Percentiles rank a stretch among this genome's conserved stretches.
Conservation (phyloP, 768 basidiomycete genomes). For the Boletus edulis region DNA sequence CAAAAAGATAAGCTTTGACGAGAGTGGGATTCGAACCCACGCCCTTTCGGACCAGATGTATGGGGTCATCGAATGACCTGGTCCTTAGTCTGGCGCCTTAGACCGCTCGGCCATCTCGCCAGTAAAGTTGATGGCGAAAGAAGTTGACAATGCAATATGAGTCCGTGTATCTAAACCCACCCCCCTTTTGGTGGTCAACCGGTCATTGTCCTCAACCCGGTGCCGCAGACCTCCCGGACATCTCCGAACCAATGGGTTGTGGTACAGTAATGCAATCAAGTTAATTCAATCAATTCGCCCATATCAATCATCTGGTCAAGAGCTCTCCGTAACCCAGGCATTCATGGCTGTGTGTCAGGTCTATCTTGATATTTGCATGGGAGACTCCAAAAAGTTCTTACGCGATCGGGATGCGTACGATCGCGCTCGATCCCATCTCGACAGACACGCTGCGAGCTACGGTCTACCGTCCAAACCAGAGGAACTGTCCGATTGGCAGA, state of each 20-base stretch:
- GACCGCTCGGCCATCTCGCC: conserved; percentile 59
- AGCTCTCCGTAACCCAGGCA: neutral
- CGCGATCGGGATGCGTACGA: conserved; percentile 30
- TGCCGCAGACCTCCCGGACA: too few species aligned
- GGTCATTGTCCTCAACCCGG: too few species aligned
- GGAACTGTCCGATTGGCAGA: conserved; percentile 42
- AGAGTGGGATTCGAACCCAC: conserved; percentile 44
- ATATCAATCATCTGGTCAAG: neutral
- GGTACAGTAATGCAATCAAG: too few species aligned
- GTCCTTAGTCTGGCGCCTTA: conserved; percentile 61
- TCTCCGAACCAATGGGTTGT: too few species aligned
- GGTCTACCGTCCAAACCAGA: conserved; percentile 38
- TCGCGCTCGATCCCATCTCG: conserved; percentile 33
- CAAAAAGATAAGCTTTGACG: conserved; percentile 19
- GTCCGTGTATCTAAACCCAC: too few species aligned
- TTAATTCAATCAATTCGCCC: neutral
- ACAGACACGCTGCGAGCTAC: conserved; percentile 40
- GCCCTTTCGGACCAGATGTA: conserved; percentile 39
- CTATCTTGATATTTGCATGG: conserved; percentile 44
- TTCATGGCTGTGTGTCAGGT: conserved; percentile 13
- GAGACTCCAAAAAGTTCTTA: conserved; percentile 31
- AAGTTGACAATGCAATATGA: too few species aligned
- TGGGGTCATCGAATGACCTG: conserved; percentile 29
- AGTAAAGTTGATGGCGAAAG: neutral
- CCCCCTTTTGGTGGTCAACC: too few species aligned